Percentiles rank a stretch among this genome's conserved stretches.
These are phyloP conservation scores for Histomonas meleagridis DNA, from an alignment of 208 protist genomes.

Conservation along the genomic window DNA sequence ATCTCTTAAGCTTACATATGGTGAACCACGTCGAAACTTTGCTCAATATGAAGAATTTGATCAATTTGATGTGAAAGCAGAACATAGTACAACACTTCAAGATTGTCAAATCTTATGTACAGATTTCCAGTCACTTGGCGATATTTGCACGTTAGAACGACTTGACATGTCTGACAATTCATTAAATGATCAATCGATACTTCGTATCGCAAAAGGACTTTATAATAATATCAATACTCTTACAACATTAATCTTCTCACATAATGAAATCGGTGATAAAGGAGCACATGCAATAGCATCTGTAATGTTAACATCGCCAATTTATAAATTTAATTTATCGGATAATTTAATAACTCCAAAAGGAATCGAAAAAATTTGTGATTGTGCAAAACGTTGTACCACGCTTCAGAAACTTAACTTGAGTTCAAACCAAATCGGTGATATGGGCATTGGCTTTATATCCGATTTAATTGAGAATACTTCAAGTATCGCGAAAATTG, in stretches of 20 bases:
- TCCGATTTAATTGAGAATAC: neutral
- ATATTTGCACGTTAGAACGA: neutral
- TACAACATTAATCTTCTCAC: neutral
- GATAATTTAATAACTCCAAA: neutral
- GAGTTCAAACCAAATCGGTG: neutral
- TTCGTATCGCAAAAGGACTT: neutral
- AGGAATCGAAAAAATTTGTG: neutral
- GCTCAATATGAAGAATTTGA: constrained; percentile 34
- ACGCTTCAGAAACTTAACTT: neutral
- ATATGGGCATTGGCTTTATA: neutral
- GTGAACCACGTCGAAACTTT: constrained; percentile 16
- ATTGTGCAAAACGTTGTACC: neutral
- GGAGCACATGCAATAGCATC: neutral
- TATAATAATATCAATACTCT: neutral
- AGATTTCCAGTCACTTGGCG: neutral
- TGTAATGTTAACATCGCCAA: neutral
- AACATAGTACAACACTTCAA: neutral
- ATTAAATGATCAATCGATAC: neutral
- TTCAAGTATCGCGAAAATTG: neutral
- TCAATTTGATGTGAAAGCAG: neutral
- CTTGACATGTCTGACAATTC: constrained; percentile 18
- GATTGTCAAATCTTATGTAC: neutral
- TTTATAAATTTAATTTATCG: neutral
- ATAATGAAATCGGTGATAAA: constrained; percentile 20
- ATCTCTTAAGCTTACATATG: neutral